phyloP scores from a whole-genome alignment of 352 stramenopile genomes.

The Phytopythium helicoides region DNA sequence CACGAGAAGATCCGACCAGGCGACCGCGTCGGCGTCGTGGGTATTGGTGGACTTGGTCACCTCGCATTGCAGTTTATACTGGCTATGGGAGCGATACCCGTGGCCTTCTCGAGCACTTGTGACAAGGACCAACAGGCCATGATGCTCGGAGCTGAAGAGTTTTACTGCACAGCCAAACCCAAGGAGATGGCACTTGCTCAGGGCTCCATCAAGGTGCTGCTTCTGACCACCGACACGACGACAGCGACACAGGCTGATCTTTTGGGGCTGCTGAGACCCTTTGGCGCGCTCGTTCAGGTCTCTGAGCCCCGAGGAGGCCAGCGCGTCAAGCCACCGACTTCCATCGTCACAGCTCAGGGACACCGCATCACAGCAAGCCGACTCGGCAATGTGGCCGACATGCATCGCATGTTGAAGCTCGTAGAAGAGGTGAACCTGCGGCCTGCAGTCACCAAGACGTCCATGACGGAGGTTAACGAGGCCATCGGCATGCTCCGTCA shows the following conservation, averaged over 20 bases:
- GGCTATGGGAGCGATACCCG: conserved; percentile 49
- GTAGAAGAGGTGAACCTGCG: conserved; percentile 57
- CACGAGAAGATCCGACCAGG: conserved; percentile 44
- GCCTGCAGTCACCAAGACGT: conserved; percentile 31
- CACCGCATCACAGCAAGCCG: conserved; percentile 45
- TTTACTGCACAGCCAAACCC: conserved; percentile 51
- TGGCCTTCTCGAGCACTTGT: conserved; percentile 59
- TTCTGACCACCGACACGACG: conserved; percentile 59
- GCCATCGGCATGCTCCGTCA: conserved; percentile 27
- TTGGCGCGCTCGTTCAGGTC: conserved; percentile 61
- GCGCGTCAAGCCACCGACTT: conserved; percentile 22
- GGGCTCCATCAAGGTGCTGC: conserved; percentile 51
- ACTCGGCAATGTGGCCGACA: conserved; percentile 68
- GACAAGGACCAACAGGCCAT: conserved; percentile 42
- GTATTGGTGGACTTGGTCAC: conserved; percentile 77
- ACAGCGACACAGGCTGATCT: conserved; percentile 41
- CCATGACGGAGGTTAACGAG: conserved; percentile 34
- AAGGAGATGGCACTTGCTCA: conserved; percentile 30
- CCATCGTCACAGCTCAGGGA: conserved; percentile 29
- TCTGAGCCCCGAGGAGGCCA: conserved; percentile 47
- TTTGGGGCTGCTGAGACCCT: conserved; percentile 37
- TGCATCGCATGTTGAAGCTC: conserved; percentile 79
- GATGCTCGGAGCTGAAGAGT: conserved; percentile 45
- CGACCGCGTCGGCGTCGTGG: conserved; percentile 64
- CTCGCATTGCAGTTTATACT: conserved; percentile 73